These are phyloP conservation scores for Penicillium chermesinum DNA, from an alignment of 495 filamentous ascomycete genomes.

Conservation along the genomic window DNA sequence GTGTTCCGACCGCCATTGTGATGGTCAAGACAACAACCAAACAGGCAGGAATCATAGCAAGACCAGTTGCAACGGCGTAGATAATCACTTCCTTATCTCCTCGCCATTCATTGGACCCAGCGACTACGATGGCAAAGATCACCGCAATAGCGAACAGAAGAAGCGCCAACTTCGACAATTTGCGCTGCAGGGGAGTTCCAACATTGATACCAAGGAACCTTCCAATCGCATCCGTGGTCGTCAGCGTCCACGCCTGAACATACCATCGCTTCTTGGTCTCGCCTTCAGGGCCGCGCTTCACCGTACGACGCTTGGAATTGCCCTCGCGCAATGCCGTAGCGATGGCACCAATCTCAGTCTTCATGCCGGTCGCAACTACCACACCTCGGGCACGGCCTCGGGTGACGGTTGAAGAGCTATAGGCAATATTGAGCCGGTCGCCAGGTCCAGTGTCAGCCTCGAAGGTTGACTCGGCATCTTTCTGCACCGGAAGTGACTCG, in stretches of 20 bases:
- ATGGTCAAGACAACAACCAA: constrained; percentile 73
- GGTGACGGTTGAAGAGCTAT: constrained; percentile 66
- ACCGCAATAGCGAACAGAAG: constrained; percentile 65
- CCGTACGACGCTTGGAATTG: constrained; percentile 40
- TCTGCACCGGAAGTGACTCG: constrained; percentile 69
- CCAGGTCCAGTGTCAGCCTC: constrained; percentile 54
- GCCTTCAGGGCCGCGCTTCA: constrained; percentile 54
- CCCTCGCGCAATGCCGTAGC: constrained; percentile 55
- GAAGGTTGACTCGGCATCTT: constrained; percentile 44
- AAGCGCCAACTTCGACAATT: constrained; percentile 64
- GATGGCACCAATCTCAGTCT: constrained; percentile 67
- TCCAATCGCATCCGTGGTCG: constrained; percentile 59
- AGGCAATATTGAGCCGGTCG: constrained; percentile 67
- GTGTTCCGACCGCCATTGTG: constrained; percentile 68
- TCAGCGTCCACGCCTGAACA: constrained; percentile 63
- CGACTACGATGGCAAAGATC: constrained; percentile 64
- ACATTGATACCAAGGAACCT: constrained; percentile 66
- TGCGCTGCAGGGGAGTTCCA: constrained; percentile 64
- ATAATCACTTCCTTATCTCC: constrained; percentile 60
- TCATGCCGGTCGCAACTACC: constrained; percentile 66
- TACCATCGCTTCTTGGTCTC: constrained; percentile 61
- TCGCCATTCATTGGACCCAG: constrained; percentile 56
- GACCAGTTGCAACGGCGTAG: constrained; percentile 65
- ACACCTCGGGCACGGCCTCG: constrained; percentile 65
- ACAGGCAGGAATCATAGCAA: constrained; percentile 69